Evolutionary conservation across 768 basidiomycete genomes (phyloP), one percentile per base, ranked within the genome.

Genomic region (Serendipita vermifera): DNA sequence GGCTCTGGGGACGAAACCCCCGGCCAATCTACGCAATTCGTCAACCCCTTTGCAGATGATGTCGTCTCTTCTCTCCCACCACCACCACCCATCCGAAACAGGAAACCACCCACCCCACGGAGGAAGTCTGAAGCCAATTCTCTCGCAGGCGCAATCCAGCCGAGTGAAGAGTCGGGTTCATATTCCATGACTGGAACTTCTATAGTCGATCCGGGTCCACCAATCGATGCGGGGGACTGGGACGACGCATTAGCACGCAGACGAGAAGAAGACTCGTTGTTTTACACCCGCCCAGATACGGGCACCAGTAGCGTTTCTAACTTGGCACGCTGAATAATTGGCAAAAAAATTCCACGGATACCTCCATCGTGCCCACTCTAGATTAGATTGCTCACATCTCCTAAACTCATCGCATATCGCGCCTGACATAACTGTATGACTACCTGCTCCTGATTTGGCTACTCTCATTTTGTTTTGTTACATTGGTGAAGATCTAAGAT

Each of bases 101-200:
- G 17, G 4, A 5, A n/a, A 40, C 4, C 39, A 40, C 4, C 39
- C 17, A n/a, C 15, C 17, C 26, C 39, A 41, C 5, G 46, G n/a
- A 20, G 46, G 7, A 51, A 51, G 29, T 51, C 46, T 15, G 46
- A 51, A 29, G 46, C 46, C 15, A 51, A 20, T 15, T 51, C 46
- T 15, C 29, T 51, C 20, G 9, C 9, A 9, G 31, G 27, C 31
- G 46, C 22, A 15, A 51, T 51, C 2, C 2, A 26, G 1, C 46
- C 46, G 4, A 51, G 46, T n/a, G 46, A 51, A 2, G 27, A 9
- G 9, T 51, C 46, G 20, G 46, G 20, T 29, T 17, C 46, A 5
- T 4, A 15, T n/a, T 51, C 46, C 20, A 26, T 14, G 5, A 51
- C 46, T 15, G 46, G 46, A 15, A 51, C 46, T 7, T 51, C 46